Conservation (phyloP, 176 grass and related monocot species). For the Canna indica region DNA sequence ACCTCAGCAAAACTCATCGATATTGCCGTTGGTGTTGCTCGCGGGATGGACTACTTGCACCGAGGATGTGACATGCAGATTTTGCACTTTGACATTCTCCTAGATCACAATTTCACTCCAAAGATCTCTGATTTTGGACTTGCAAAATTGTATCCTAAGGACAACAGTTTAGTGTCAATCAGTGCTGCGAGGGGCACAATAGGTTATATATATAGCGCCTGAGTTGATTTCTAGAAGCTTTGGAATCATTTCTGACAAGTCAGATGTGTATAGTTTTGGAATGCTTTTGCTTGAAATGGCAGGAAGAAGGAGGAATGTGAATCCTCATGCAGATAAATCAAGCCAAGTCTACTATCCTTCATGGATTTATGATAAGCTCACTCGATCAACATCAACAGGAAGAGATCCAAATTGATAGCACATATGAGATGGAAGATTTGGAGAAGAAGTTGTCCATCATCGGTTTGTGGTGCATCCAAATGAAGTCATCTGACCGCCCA, state of each 20-base stretch:
- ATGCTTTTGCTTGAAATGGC: neutral
- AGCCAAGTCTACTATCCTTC: too few relatives aligned
- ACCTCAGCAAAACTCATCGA: too few relatives aligned
- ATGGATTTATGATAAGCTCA: too few relatives aligned
- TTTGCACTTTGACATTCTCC: neutral
- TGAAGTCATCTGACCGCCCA: too few relatives aligned
- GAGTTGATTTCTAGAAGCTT: neutral
- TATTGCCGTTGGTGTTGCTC: neutral
- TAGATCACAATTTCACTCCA: neutral
- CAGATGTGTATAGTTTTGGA: neutral
- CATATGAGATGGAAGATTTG: too few relatives aligned
- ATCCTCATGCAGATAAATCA: too few relatives aligned
- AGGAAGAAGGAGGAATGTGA: neutral
- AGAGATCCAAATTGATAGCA: too few relatives aligned
- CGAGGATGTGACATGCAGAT: neutral
- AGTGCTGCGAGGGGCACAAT: neutral
- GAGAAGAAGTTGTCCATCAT: too few relatives aligned
- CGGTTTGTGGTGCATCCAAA: too few relatives aligned
- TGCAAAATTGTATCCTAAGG: neutral
- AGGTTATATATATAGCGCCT: neutral
- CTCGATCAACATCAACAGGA: too few relatives aligned
- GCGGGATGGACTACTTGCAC: neutral
- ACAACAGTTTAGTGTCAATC: neutral
- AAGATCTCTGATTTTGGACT: neutral
- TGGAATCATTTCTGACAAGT: neutral